A percentile compares a stretch with the other conserved stretches of the same genome.
phyloP scores from a whole-genome alignment of 345 rosid species.

The Heritiera littoralis region DNA sequence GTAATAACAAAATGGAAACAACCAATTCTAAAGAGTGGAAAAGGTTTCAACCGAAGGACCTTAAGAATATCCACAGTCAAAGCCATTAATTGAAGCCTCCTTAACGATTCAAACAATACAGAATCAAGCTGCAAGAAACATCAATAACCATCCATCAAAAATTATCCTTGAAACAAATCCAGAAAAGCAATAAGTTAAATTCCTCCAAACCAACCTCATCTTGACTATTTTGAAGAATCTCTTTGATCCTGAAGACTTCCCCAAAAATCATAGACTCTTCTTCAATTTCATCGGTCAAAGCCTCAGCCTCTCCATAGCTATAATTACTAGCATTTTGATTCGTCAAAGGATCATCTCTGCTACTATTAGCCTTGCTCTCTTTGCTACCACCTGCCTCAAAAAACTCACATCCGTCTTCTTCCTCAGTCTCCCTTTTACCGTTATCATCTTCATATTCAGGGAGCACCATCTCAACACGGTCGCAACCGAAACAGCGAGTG shows the following conservation, averaged over 20 bases:
- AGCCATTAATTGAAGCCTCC: slow-evolving; percentile 75
- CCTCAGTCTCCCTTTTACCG: slow-evolving; percentile 20
- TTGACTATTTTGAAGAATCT: slow-evolving; percentile 46
- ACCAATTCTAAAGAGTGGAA: not conserved
- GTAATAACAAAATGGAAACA: not conserved
- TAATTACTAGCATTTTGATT: slow-evolving; percentile 57
- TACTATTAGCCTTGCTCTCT: slow-evolving; percentile 61
- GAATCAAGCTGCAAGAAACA: slow-evolving; percentile 60
- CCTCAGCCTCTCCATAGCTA: slow-evolving; percentile 77
- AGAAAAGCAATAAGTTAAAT: not conserved
- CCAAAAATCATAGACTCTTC: slow-evolving; percentile 54
- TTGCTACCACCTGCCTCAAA: slow-evolving; percentile 51
- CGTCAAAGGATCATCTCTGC: slow-evolving; percentile 41
- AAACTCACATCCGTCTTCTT: slow-evolving; percentile 25
- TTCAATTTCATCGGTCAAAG: slow-evolving; percentile 86
- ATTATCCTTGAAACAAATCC: not conserved
- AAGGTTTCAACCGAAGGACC: slow-evolving; percentile 44
- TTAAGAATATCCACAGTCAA: slow-evolving; percentile 68
- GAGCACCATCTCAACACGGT: slow-evolving; percentile 52
- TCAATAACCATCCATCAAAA: slow-evolving; percentile 19
- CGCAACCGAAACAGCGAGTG: slow-evolving; percentile 63
- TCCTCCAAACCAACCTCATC: slow-evolving; percentile 50
- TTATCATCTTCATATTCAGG: slow-evolving; percentile 39
- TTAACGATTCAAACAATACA: slow-evolving; percentile 65
- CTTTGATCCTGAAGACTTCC: slow-evolving; percentile 80